These are phyloP conservation scores for Solanum okadae DNA, from an alignment of 257 asterid genomes.

Conservation along the genomic window DNA sequence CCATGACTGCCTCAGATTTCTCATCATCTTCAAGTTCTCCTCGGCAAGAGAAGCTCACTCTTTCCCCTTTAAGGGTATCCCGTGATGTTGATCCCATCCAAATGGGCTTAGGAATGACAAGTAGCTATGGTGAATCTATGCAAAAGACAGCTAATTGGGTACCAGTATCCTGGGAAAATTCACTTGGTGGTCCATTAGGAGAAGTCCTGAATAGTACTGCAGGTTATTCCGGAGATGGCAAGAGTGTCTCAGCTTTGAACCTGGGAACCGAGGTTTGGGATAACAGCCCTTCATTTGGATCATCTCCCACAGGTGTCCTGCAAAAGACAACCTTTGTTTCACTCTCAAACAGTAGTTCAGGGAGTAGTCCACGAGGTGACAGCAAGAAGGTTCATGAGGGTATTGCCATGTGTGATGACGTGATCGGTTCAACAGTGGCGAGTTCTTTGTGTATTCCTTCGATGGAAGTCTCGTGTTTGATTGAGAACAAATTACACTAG, in stretches of 20 bases:
- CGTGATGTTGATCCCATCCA: conserved; percentile 45
- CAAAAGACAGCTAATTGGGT: conserved; percentile 48
- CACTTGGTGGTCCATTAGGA: conserved; percentile 79
- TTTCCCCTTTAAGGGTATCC: conserved; percentile 46
- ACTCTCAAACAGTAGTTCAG: conserved; percentile 70
- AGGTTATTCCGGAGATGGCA: conserved; percentile 6
- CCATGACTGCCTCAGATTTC: conserved; percentile 44
- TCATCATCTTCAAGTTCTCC: conserved; percentile 51
- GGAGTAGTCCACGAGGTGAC: conserved; percentile 48
- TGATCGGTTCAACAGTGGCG: conserved; percentile 32
- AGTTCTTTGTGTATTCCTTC: conserved; percentile 39
- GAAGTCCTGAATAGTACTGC: conserved; percentile 61
- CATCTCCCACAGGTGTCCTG: conserved; percentile 68
- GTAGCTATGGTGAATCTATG: conserved; percentile 9
- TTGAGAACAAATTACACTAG: neutral
- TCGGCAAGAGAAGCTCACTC: conserved; percentile 32
- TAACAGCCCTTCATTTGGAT: conserved; percentile 34
- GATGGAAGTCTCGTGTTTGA: conserved; percentile 6
- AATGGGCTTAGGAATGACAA: conserved; percentile 48
- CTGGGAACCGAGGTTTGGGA: conserved; percentile 24
- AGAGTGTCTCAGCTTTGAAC: conserved; percentile 15
- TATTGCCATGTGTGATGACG: conserved; percentile 24
- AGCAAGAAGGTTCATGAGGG: conserved; percentile 32
- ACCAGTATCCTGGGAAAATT: conserved; percentile 61
- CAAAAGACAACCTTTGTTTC: conserved; percentile 59